phyloP scores from a whole-genome alignment of 805 yeast genomes.

The Candida sithepensis region DNA sequence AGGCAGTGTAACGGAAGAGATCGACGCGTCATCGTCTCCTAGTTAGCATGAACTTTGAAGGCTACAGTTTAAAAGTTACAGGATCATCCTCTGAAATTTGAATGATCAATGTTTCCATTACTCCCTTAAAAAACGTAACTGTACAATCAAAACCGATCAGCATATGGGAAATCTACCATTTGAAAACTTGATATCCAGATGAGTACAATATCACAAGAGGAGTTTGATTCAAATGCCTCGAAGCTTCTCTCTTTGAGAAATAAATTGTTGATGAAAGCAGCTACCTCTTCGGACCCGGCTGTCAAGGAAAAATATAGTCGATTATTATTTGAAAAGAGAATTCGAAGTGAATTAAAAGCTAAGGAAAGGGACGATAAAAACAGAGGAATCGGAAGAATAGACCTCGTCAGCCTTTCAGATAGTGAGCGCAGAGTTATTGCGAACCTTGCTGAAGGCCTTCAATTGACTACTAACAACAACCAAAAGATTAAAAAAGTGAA shows the following conservation, averaged over 20 bases:
- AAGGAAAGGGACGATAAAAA: constrained; percentile 7
- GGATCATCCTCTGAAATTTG: too few species aligned
- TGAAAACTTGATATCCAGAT: too few species aligned
- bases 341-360: constrained; percentile 13
- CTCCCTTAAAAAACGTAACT: too few species aligned
- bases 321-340: constrained; percentile 18
- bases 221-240: constrained; percentile 16
- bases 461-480: neutral
- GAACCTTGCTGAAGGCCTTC: constrained; percentile 9
- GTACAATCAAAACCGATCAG: too few species aligned
- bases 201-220: constrained; percentile 3
- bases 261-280: constrained; percentile 18
- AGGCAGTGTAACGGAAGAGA: constrained; percentile 1
- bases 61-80: too few species aligned
- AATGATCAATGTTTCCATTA: too few species aligned
- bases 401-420: constrained; percentile 7
- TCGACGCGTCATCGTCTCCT: too few species aligned
- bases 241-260: constrained; percentile 18
- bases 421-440: constrained; percentile 12
- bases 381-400: constrained; percentile 12
- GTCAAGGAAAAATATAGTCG: constrained; percentile 18
- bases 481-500: neutral
- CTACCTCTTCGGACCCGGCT: constrained; percentile 18
- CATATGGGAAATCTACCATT: too few species aligned
- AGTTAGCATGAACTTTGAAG: too few species aligned